phyloP scores from a whole-genome alignment of 306 rosid species.

The Malus sylvestris region DNA sequence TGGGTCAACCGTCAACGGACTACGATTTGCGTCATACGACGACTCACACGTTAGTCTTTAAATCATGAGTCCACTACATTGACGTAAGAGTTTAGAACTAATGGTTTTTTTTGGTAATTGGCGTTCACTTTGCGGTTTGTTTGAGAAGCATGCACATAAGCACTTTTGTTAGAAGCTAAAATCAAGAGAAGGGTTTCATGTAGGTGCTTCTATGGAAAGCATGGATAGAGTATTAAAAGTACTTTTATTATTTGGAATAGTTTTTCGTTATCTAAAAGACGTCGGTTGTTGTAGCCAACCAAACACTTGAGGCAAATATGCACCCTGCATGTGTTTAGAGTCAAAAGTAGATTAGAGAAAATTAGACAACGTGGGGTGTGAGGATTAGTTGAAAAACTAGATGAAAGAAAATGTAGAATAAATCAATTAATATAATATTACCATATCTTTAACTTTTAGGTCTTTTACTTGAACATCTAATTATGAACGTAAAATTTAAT shows the following conservation, averaged over 20 bases:
- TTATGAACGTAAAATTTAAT: too few species aligned
- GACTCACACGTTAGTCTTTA: background rate
- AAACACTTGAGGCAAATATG: background rate
- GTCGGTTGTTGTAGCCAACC: too few species aligned
- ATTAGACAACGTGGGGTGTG: background rate
- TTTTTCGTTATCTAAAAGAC: too few species aligned
- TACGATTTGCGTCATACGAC: background rate
- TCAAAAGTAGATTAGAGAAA: background rate
- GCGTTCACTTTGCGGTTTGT: too few species aligned
- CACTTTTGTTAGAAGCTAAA: background rate
- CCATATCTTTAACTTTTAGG: background rate
- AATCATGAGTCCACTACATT: constrained; percentile 20
- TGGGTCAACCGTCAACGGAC: constrained; percentile 3
- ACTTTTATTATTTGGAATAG: too few species aligned
- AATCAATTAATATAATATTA: too few species aligned
- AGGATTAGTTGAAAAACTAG: background rate
- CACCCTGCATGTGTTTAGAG: background rate
- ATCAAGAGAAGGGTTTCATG: background rate
- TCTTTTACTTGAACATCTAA: too few species aligned
- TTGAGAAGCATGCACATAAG: background rate
- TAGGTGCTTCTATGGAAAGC: too few species aligned
- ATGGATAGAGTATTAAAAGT: too few species aligned
- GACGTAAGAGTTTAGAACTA: background rate
- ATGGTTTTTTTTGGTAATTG: background rate
- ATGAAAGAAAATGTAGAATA: background rate